These are phyloP conservation scores for Lichtheimia ornata DNA, from an alignment of 371 early-diverging fungal species.

Conservation along the genomic window DNA sequence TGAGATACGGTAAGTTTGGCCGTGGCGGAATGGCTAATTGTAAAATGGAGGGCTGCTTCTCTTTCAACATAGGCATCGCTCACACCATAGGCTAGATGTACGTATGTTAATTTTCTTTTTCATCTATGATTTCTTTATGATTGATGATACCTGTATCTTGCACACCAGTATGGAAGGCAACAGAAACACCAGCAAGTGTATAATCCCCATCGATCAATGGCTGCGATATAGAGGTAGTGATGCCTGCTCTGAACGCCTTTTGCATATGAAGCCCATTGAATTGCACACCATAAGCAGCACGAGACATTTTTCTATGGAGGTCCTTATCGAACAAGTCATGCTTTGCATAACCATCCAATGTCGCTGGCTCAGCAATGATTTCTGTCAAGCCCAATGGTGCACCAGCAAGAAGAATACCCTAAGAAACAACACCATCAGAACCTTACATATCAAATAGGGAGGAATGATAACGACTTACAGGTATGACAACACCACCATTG, in stretches of 20 bases:
- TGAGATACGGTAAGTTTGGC: conserved; percentile 54
- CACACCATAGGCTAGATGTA: conserved; percentile 35
- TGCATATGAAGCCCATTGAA: conserved; percentile 60
- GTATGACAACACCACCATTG: conserved; percentile 43
- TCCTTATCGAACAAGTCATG: conserved; percentile 28
- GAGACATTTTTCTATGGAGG: conserved; percentile 19
- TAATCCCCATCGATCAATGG: conserved; percentile 31
- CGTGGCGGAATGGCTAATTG: conserved; percentile 23
- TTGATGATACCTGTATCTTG: conserved; percentile 29
- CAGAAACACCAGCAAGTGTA: conserved; percentile 55
- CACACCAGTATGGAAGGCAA: conserved; percentile 57
- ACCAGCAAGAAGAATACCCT: conserved; percentile 54
- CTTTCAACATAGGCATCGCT: conserved; percentile 54
- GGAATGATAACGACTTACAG: conserved; percentile 21
- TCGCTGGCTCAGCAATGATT: conserved; percentile 54
- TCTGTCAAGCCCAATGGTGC: conserved; percentile 58
- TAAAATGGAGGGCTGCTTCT: conserved; percentile 62
- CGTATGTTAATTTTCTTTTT: no score
- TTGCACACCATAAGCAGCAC: conserved; percentile 65
- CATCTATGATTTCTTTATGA: no score
- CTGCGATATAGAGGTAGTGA: conserved; percentile 54
- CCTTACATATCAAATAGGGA: no score
- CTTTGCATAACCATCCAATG: conserved; percentile 57
- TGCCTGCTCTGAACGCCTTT: conserved; percentile 64
- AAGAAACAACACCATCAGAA: not conserved